phyloP scores from a whole-genome alignment of 345 rosid genomes.

The Erodium maritimum region DNA sequence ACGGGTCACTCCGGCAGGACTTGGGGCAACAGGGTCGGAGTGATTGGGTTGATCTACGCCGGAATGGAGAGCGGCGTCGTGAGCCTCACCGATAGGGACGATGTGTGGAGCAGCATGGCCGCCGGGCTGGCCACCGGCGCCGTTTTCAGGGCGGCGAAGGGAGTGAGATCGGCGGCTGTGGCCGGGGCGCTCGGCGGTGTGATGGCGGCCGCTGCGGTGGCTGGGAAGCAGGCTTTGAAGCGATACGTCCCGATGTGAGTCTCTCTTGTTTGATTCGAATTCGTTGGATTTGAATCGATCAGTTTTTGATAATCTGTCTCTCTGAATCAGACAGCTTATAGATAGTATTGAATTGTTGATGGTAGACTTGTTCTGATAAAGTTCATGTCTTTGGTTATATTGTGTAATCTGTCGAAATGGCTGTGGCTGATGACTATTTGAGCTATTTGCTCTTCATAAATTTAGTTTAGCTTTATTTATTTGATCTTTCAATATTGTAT shows the following conservation, averaged over 20 bases:
- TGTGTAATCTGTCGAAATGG: too few relatives aligned
- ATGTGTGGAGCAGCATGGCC: constrained; percentile 80
- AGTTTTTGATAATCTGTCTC: too few relatives aligned
- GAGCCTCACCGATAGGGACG: constrained; percentile 53
- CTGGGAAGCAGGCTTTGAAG: constrained; percentile 66
- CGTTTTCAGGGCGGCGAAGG: constrained; percentile 75
- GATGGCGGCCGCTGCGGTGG: constrained; percentile 70
- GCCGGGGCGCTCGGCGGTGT: constrained; percentile 90
- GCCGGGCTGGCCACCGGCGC: constrained; percentile 95
- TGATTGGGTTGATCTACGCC: constrained; percentile 70
- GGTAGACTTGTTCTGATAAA: too few relatives aligned
- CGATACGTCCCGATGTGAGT: constrained; percentile 70
- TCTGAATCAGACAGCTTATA: too few relatives aligned
- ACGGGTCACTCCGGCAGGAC: constrained; percentile 66
- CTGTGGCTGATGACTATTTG: too few relatives aligned
- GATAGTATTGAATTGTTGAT: too few relatives aligned
- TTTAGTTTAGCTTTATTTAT: too few relatives aligned
- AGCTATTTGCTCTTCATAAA: too few relatives aligned
- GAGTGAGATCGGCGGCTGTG: constrained; percentile 86
- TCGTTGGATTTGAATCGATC: neutral
- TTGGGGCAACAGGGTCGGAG: constrained; percentile 77
- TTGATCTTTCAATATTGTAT: too few relatives aligned
- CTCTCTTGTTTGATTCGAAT: too few relatives aligned
- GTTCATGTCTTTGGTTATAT: too few relatives aligned
- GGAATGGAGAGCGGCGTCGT: constrained; percentile 69